Percentiles rank a stretch among this genome's conserved stretches.
phyloP scores from a whole-genome alignment of 495 filamentous ascomycete species.

The Hypoxylon perforatum region DNA sequence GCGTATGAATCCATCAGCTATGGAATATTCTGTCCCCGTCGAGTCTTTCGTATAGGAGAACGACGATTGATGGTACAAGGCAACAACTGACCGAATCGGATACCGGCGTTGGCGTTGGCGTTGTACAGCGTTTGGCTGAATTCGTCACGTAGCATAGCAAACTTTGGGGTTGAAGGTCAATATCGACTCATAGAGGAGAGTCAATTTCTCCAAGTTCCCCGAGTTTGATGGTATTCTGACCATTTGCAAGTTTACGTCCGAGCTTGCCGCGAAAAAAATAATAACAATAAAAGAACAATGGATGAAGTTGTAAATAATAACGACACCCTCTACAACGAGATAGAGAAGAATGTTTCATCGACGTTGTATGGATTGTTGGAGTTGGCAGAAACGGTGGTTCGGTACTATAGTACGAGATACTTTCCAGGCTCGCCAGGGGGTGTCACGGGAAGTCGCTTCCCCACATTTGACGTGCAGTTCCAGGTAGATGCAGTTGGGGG shows the following conservation, averaged over 20 bases:
- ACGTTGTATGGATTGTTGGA: background rate
- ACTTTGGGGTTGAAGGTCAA: background rate
- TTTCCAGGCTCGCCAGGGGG: conserved; percentile 11
- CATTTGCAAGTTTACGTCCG: conserved; percentile 6
- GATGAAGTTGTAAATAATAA: conserved; percentile 13
- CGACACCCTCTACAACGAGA: background rate
- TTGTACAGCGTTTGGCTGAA: background rate
- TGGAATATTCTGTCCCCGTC: no score
- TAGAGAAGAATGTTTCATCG: background rate
- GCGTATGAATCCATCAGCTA: no score
- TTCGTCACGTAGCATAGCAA: background rate
- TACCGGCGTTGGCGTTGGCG: background rate
- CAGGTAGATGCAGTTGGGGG: conserved; percentile 9
- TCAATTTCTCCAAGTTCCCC: background rate
- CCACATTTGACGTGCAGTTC: conserved; percentile 40
- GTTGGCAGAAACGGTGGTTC: background rate
- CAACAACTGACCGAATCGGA: background rate
- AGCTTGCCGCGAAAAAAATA: conserved; percentile 22
- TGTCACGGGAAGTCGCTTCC: conserved; percentile 35
- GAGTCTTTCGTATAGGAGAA: no score
- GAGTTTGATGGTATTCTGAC: background rate
- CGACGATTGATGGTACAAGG: no score
- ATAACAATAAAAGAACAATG: background rate
- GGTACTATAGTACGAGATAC: conserved; percentile 3
- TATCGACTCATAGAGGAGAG: background rate